Percentiles rank a stretch among this genome's conserved stretches.
Conservation (phyloP, 2,329 filamentous ascomycete species). For the Fusarium caatingaense region DNA sequence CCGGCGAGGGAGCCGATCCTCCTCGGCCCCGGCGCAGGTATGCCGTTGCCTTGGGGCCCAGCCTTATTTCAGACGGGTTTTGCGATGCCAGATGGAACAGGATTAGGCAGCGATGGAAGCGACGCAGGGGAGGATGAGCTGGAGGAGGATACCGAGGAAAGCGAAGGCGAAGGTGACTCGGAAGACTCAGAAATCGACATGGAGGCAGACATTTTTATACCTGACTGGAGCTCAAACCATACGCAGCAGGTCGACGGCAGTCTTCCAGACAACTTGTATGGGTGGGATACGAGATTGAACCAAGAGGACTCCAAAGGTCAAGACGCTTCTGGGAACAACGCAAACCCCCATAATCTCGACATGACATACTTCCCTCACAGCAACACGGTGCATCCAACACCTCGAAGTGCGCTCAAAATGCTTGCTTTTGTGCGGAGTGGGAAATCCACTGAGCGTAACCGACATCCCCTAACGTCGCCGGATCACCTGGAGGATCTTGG, state of each 20-base stretch:
- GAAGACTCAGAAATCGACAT: slow-evolving; percentile 27
- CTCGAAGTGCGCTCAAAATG: slow-evolving; percentile 26
- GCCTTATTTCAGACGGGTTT: slow-evolving; percentile 21
- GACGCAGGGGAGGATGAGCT: slow-evolving; percentile 34
- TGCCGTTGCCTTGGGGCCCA: slow-evolving; percentile 24
- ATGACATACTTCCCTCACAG: slow-evolving; percentile 54
- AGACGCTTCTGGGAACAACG: background rate
- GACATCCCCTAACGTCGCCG: slow-evolving; percentile 14
- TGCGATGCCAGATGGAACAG: slow-evolving; percentile 18
- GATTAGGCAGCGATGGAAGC: slow-evolving; percentile 26
- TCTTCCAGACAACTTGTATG: slow-evolving; percentile 25
- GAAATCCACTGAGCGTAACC: slow-evolving; percentile 25
- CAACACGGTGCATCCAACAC: slow-evolving; percentile 39
- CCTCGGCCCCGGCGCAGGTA: background rate
- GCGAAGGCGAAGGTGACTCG: slow-evolving; percentile 33
- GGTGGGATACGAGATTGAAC: slow-evolving; percentile 23
- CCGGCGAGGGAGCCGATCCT: slow-evolving; percentile 7
- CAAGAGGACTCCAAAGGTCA: slow-evolving; percentile 7
- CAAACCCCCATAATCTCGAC: slow-evolving; percentile 33
- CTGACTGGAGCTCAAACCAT: slow-evolving; percentile 17
- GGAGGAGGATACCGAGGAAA: slow-evolving; percentile 38
- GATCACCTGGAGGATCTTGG: slow-evolving; percentile 20
- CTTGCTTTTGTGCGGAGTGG: slow-evolving; percentile 39
- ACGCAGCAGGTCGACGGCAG: background rate
- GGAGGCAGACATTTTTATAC: slow-evolving; percentile 1